phyloP scores from a whole-genome alignment of 2,329 filamentous ascomycete species.

The Aspergillus sp. region DNA sequence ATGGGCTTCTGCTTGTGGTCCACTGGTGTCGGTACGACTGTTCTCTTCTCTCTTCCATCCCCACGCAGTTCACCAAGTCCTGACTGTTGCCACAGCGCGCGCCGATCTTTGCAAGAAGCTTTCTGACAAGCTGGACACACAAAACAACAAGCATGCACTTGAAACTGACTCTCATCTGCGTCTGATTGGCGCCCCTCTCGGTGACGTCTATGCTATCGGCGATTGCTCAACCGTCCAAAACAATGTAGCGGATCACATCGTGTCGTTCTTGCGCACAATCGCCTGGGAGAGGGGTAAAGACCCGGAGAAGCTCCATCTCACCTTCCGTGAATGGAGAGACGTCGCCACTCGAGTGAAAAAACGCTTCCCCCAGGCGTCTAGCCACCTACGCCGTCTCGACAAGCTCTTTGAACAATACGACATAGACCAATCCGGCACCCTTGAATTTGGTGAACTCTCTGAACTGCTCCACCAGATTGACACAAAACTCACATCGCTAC shows the following conservation, averaged over 20 bases:
- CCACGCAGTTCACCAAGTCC: constrained; percentile 2
- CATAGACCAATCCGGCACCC: constrained; percentile 84
- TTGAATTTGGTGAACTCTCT: constrained; percentile 88
- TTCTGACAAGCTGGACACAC: constrained; percentile 70
- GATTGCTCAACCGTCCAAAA: constrained; percentile 97
- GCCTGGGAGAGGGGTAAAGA: constrained; percentile 92
- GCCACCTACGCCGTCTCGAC: constrained; percentile 84
- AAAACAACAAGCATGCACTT: constrained; percentile 86
- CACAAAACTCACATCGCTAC: constrained; percentile 86
- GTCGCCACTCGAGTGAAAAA: constrained; percentile 81
- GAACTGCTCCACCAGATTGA: constrained; percentile 92
- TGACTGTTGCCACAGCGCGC: constrained; percentile 52
- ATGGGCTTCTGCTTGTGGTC: constrained; percentile 98
- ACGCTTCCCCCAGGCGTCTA: constrained; percentile 85
- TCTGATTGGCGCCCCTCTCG: constrained; percentile 80
- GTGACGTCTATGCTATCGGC: constrained; percentile 94
- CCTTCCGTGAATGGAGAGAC: constrained; percentile 81
- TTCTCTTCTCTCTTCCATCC: background rate
- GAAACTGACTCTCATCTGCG: constrained; percentile 94
- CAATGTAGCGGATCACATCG: constrained; percentile 87
- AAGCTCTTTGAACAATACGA: constrained; percentile 90
- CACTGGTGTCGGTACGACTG: constrained; percentile 68
- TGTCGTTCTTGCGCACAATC: constrained; percentile 82
- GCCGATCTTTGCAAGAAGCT: constrained; percentile 75
- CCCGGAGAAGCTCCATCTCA: constrained; percentile 80